These are phyloP conservation scores for Gossypium sturtianum DNA, from an alignment of 345 rosid genomes.

Conservation along the genomic window DNA sequence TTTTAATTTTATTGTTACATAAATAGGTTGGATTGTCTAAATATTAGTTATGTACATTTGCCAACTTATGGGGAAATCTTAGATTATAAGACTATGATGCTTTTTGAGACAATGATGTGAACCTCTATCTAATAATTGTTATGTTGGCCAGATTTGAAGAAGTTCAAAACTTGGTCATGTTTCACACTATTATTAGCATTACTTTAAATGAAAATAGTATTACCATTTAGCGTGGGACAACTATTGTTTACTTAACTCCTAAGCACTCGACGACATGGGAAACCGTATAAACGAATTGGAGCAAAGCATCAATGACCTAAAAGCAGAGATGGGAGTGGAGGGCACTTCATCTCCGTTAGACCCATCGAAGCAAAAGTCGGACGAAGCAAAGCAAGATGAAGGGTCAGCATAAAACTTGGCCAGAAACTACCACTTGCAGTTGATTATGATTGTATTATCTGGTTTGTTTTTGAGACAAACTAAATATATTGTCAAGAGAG, in stretches of 20 bases:
- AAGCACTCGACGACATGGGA: slow-evolving; percentile 79
- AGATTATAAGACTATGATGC: neutral
- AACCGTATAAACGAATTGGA: slow-evolving; percentile 60
- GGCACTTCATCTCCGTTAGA: slow-evolving; percentile 52
- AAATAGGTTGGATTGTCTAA: slow-evolving; percentile 1
- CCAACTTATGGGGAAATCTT: neutral
- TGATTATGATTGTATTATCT: neutral
- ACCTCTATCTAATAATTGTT: neutral
- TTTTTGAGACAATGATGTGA: neutral
- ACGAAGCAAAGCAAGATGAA: slow-evolving; percentile 36
- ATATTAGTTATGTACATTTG: neutral
- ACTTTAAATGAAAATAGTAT: neutral
- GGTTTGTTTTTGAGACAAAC: neutral
- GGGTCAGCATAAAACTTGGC: slow-evolving; percentile 33
- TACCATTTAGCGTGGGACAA: neutral
- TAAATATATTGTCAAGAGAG: neutral
- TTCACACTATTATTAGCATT: neutral
- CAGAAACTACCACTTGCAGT: slow-evolving; percentile 3
- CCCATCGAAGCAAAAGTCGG: slow-evolving; percentile 39
- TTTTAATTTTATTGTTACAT: neutral
- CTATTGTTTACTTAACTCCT: slow-evolving; percentile 38
- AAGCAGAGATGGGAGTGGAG: slow-evolving; percentile 61
- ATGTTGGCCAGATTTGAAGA: neutral
- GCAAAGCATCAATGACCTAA: slow-evolving; percentile 59
- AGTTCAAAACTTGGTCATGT: neutral